These are phyloP conservation scores for Meyerozyma smithsonii DNA, from an alignment of 1,139 yeast genomes.

Conservation along the genomic window DNA sequence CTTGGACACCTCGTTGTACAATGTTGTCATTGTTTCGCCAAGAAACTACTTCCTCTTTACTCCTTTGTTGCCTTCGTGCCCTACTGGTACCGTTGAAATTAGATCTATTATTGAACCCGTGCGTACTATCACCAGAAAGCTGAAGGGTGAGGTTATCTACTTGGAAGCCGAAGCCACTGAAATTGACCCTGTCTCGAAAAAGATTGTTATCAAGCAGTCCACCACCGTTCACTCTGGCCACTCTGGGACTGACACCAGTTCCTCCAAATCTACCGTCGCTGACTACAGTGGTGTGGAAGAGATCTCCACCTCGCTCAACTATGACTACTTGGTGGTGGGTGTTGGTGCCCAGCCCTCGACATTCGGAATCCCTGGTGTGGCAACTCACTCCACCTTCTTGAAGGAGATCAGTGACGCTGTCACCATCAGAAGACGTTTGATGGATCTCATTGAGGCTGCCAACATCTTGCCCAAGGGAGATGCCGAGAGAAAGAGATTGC, in stretches of 20 bases:
- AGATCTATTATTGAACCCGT: constrained; percentile 89
- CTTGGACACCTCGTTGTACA: constrained; percentile 80
- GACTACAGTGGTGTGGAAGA: constrained; percentile 37
- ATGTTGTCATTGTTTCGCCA: constrained; percentile 87
- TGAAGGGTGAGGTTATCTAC: constrained; percentile 75
- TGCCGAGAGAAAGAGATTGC: constrained; percentile 73
- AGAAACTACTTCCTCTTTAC: constrained; percentile 93
- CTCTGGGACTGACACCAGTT: constrained; percentile 48
- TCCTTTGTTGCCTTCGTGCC: constrained; percentile 88
- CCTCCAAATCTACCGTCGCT: constrained; percentile 47
- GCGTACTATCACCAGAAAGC: constrained; percentile 55
- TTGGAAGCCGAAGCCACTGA: constrained; percentile 89
- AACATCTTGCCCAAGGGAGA: constrained; percentile 69
- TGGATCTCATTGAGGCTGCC: constrained; percentile 82
- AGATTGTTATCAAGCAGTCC: constrained; percentile 54
- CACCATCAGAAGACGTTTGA: constrained; percentile 67
- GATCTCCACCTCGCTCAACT: constrained; percentile 47
- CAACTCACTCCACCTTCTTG: constrained; percentile 78
- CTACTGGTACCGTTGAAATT: constrained; percentile 88
- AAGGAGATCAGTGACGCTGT: constrained; percentile 84
- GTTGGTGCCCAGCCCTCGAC: constrained; percentile 94
- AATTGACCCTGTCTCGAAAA: constrained; percentile 65
- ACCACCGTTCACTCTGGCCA: constrained; percentile 51
- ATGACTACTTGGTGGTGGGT: constrained; percentile 81
- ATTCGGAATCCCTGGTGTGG: constrained; percentile 90